Evolutionary conservation across 352 stramenopile species (phyloP).

Genomic region (Phytophthora kernoviae): DNA sequence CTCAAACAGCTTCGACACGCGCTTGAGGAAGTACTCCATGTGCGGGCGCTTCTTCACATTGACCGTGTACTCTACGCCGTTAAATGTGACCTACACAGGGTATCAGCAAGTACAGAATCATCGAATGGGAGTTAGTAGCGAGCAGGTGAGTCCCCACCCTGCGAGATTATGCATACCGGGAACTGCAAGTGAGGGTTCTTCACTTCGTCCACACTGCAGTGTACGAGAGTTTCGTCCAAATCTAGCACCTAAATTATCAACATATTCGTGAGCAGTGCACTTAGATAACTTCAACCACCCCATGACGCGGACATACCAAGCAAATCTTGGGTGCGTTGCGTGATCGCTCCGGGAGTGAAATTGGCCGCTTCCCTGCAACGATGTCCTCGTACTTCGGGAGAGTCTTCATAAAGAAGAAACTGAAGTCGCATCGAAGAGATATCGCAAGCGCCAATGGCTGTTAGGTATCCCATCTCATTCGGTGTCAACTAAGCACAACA

Average conservation of each 20-base stretch:
- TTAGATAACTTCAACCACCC: neutral
- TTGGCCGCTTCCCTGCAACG: slow-evolving; percentile 47
- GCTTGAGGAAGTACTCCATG: slow-evolving; percentile 95
- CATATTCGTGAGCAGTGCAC: neutral
- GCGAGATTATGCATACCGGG: slow-evolving; percentile 60
- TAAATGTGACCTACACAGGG: slow-evolving; percentile 86
- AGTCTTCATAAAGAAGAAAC: slow-evolving; percentile 89
- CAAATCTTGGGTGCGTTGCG: slow-evolving; percentile 71
- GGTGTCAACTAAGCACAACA: neutral
- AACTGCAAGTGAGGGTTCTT: slow-evolving; percentile 95
- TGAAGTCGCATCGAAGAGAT: slow-evolving; percentile 23
- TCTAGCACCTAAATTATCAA: slow-evolving; percentile 88
- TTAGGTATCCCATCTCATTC: neutral
- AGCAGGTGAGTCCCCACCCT: neutral
- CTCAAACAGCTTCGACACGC: slow-evolving; percentile 94
- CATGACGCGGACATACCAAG: slow-evolving; percentile 38
- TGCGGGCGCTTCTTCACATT: slow-evolving; percentile 97
- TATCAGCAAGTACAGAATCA: neutral
- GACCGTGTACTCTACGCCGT: slow-evolving; percentile 95
- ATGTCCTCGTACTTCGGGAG: slow-evolving; percentile 83
- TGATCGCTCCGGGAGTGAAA: slow-evolving; percentile 62
- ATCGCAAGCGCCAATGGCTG: slow-evolving; percentile 7
- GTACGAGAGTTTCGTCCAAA: slow-evolving; percentile 99
- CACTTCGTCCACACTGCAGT: slow-evolving; percentile 97
- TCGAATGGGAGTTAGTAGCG: neutral